A percentile compares a stretch with the other conserved stretches of the same genome.
Evolutionary conservation across 1,284 basidiomycete genomes (phyloP).

Genomic region (Tylopilus orsonianus): DNA sequence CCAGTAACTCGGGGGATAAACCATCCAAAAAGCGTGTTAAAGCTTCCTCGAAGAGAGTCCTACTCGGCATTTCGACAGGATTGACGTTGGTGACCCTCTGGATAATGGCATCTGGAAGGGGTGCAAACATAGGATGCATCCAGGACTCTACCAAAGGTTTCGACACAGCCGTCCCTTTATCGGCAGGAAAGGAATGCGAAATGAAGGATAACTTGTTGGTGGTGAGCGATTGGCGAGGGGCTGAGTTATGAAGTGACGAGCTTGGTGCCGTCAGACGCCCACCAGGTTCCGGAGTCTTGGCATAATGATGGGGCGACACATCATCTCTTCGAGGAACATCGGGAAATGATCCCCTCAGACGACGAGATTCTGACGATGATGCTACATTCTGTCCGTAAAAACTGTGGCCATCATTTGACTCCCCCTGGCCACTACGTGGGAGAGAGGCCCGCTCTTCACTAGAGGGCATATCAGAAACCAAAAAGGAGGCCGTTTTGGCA

Average conservation of each 20-base stretch:
- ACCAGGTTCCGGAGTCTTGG: constrained; percentile 28
- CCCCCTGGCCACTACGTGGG: constrained; percentile 22
- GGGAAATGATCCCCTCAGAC: constrained; percentile 24
- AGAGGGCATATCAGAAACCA: constrained; percentile 44
- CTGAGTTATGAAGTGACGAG: constrained; percentile 19
- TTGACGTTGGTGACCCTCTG: constrained; percentile 49
- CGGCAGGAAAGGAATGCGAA: constrained; percentile 35
- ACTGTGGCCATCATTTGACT: constrained; percentile 34
- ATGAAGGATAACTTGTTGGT: constrained; percentile 35
- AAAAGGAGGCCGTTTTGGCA: constrained; percentile 51
- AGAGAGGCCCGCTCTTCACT: constrained; percentile 27
- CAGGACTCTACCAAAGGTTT: constrained; percentile 52
- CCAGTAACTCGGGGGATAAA: constrained; percentile 55
- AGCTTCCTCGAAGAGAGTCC: constrained; percentile 50
- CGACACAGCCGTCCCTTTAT: constrained; percentile 37
- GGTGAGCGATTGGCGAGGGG: constrained; percentile 24
- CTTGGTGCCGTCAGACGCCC: constrained; percentile 19
- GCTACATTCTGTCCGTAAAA: constrained; percentile 41
- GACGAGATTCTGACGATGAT: constrained; percentile 31
- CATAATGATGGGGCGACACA: constrained; percentile 16
- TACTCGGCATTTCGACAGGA: constrained; percentile 59
- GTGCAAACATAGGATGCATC: constrained; percentile 54
- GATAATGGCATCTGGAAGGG: constrained; percentile 53
- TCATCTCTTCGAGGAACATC: constrained; percentile 24
- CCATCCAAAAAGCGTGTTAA: constrained; percentile 50